Evolutionary conservation across 179 eudicot species (phyloP).

Genomic region (Spergularia azorica): DNA sequence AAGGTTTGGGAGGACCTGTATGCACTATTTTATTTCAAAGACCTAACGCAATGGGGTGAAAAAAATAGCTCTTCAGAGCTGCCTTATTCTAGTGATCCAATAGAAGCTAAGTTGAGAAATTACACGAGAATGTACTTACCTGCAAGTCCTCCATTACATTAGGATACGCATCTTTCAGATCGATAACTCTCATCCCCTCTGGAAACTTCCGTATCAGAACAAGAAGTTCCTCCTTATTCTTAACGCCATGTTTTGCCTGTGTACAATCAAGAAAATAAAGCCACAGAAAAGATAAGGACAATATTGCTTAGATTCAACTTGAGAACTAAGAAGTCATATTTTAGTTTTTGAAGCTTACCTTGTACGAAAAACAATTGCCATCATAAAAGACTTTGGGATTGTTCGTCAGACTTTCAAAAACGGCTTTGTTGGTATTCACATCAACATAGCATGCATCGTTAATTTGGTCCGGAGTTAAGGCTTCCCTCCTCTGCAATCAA

Average conservation of each 20-base stretch:
- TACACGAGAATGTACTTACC: conserved; percentile 37
- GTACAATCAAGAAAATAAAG: conserved; percentile 11
- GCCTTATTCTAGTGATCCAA: not conserved
- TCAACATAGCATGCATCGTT: conserved; percentile 77
- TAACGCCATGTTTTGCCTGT: conserved; percentile 75
- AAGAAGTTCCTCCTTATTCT: conserved; percentile 59
- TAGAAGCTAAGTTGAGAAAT: not conserved
- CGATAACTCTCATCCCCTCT: conserved; percentile 76
- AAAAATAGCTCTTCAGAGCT: not conserved
- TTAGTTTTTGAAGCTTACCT: conserved; percentile 49
- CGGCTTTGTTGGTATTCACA: conserved; percentile 62
- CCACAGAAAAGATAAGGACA: not conserved
- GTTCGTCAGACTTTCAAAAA: conserved; percentile 78
- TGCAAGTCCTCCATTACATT: conserved; percentile 88
- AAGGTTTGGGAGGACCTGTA: not conserved
- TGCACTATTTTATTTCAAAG: not conserved
- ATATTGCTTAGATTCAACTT: not conserved
- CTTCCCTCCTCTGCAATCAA: conserved; percentile 66
- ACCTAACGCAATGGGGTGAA: not conserved
- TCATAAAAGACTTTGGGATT: conserved; percentile 81
- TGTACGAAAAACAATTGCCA: conserved; percentile 74
- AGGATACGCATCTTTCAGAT: conserved; percentile 83
- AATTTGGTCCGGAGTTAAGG: conserved; percentile 79
- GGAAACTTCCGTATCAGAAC: conserved; percentile 47
- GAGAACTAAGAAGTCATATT: not conserved